phyloP scores from a whole-genome alignment of 768 basidiomycete genomes.

The Pulveroboletus sp. region DNA sequence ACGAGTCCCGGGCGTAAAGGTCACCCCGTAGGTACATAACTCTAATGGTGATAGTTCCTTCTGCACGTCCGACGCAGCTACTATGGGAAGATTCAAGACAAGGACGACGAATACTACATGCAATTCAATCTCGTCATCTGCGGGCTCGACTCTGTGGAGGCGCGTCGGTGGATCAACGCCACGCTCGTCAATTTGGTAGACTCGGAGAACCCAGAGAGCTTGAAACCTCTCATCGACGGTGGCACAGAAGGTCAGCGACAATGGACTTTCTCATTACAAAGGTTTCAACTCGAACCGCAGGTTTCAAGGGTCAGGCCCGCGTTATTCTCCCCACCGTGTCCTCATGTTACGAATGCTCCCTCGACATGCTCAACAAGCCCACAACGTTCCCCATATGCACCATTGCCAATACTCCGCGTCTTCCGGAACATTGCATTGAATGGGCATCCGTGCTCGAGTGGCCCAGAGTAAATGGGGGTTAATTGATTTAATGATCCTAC shows the following conservation, averaged over 20 bases:
- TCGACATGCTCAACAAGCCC: conserved; percentile 97
- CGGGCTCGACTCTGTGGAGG: conserved; percentile 95
- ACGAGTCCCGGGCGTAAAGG: conserved; percentile 91
- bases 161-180: conserved; percentile 97
- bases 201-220: conserved; percentile 83
- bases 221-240: conserved; percentile 97
- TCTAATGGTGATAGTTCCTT: not conserved
- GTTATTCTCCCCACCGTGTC: conserved; percentile 94
- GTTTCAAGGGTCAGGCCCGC: conserved; percentile 97
- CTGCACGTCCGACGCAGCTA: conserved; percentile 50
- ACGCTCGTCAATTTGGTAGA: conserved; percentile 95
- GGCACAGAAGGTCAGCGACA: conserved; percentile 83
- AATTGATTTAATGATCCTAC: conserved; percentile 6
- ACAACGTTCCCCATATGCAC: conserved; percentile 98
- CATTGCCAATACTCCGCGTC: conserved; percentile 95
- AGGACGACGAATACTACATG: conserved; percentile 90
- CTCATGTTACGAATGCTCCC: conserved; percentile 96
- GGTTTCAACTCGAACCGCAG: conserved; percentile 37
- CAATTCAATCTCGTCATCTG: conserved; percentile 97
- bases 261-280: not conserved
- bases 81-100: conserved; percentile 97
- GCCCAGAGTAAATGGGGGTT: conserved; percentile 91
- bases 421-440: conserved; percentile 98
- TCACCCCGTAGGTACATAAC: conserved; percentile 75
- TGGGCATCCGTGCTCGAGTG: conserved; percentile 99